Conservation (phyloP, 306 rosid species). For the Citrullus mucosospermus region DNA sequence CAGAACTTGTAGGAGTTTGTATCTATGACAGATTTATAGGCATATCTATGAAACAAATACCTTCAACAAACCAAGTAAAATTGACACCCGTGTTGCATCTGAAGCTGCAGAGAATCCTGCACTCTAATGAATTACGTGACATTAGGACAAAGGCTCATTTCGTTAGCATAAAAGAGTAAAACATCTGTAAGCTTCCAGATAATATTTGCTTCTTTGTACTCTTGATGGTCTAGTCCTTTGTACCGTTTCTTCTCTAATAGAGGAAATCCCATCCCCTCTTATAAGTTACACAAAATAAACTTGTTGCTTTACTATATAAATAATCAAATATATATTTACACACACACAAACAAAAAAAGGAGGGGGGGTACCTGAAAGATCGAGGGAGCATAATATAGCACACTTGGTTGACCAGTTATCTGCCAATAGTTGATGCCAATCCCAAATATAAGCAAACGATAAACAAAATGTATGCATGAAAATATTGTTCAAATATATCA, state of each 20-base stretch:
- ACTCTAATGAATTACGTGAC: constrained; percentile 32
- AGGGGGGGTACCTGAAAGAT: constrained; percentile 63
- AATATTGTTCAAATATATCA: constrained; percentile 15
- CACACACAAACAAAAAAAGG: neutral
- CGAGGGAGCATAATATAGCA: constrained; percentile 84
- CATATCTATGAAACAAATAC: constrained; percentile 22
- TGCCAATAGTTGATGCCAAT: constrained; percentile 23
- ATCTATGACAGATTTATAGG: neutral
- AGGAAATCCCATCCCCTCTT: neutral
- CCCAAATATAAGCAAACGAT: constrained; percentile 20
- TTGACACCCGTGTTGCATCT: constrained; percentile 92
- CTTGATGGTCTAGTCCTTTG: neutral
- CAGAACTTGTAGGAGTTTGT: neutral
- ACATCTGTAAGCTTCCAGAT: neutral
- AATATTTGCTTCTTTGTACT: neutral
- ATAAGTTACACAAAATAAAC: neutral
- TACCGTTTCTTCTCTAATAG: neutral
- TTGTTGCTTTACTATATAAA: neutral
- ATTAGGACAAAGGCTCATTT: constrained; percentile 3
- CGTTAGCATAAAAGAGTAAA: neutral
- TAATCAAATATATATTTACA: neutral
- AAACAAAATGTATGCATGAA: constrained; percentile 7
- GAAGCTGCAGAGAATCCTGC: constrained; percentile 92
- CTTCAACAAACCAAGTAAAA: constrained; percentile 80
- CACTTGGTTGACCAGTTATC: constrained; percentile 99